Evolutionary conservation across 306 rosid genomes (phyloP).

Genomic region (Vigna hirtella): DNA sequence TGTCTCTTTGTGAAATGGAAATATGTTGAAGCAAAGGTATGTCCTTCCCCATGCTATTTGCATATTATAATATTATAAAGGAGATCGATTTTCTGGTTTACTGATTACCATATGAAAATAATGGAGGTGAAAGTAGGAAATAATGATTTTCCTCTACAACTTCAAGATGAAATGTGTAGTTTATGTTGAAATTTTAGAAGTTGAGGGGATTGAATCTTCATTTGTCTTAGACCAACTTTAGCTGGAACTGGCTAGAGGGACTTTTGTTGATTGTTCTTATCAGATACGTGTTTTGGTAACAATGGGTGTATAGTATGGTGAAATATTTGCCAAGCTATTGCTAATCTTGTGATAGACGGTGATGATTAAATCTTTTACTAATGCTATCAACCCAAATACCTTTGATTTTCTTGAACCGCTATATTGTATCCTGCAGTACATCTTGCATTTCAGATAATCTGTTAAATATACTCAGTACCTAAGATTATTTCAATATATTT

Average conservation of each 20-base stretch:
- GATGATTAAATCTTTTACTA: neutral
- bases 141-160: conserved; percentile 1
- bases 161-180: conserved; percentile 1
- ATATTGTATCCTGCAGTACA: neutral
- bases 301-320: neutral
- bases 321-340: conserved; percentile 2
- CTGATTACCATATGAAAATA: conserved; percentile 2
- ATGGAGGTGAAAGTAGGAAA: neutral
- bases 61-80: neutral
- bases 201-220: conserved; percentile 1
- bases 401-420: neutral
- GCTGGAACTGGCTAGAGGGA: neutral
- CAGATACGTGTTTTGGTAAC: neutral
- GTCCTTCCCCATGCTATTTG: neutral
- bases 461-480: neutral
- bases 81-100: conserved; percentile 19
- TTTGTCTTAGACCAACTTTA: neutral
- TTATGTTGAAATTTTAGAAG: neutral
- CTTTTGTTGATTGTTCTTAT: neutral
- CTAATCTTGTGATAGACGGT: neutral
- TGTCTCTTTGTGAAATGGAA: conserved; percentile 85
- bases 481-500: neutral
- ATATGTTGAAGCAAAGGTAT: conserved; percentile 89
- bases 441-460: neutral
- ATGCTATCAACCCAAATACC: neutral